Evolutionary conservation across 108 stramenopile species (phyloP), one percentile per base, ranked within the genome.

Genomic region (Aurantiochytrium sp.): DNA sequence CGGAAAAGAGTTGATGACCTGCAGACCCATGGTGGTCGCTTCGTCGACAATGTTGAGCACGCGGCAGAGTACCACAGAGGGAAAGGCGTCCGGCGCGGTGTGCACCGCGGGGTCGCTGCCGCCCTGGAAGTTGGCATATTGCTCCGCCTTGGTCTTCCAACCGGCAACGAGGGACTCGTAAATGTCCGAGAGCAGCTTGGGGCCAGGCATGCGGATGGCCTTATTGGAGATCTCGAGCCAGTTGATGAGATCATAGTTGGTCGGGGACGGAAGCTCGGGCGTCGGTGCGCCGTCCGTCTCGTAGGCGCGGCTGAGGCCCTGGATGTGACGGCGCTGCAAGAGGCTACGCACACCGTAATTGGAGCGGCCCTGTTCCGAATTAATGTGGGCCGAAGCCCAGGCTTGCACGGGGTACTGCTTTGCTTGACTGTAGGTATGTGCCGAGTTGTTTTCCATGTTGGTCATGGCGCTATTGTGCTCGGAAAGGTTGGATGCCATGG

Each of bases 391-490:
- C 4, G 51, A n/a, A 18, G 76, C 45, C 76, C 76, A 83, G 6
- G 76, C 51, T 23, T 47, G 51, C 18, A 83, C 76, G 16, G 76
- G 76, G 76, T 53, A 83, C 28, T 53, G 76, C 28, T 53, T 83
- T 12, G 49, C 45, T 12, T 47, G 49, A 6, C 19, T 23, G 25
- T 47, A 47, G 25, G 76, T 83, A 53, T 47, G 49, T 35, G 76
- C 49, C n/a, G 76, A 83, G 51, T 83, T 83, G 76, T 4, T 83
- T 45, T 83, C 49, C 76, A 83, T 83, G 49, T 53, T 47, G 25
- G 45, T 83, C 76, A 83, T 83, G 45, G 51, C 45, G 25, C 45
- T 83, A 45, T 83, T 53, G 76, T 83, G 76, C 76, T 83, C 76
- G n/a, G 76, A 21, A 8, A 83, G n/a, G 28, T 21, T 25, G n/a